Evolutionary conservation across 2,329 filamentous ascomycete species (phyloP), one percentile per base, ranked within the genome.

Genomic region (Orbilia brochopaga): DNA sequence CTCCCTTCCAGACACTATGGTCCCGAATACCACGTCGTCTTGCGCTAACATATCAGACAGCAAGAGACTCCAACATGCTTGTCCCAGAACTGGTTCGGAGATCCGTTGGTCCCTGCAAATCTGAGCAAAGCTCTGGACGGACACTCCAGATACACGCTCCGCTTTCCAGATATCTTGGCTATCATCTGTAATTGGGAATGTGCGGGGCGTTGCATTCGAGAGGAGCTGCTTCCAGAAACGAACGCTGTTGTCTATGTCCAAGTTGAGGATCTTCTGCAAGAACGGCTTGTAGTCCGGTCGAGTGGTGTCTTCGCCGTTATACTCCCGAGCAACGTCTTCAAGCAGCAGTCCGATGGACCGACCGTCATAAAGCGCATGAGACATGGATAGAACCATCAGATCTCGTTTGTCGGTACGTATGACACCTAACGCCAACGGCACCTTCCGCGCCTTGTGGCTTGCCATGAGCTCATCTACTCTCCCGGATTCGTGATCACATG

Each of bases 311-410:
- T 78, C 73, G 2, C 81, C 81, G 2, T 81, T 53, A 73, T 95
- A 96, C 1, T 88, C 86, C n/a, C 79, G 81, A 15, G 83, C 79
- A 0, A 96, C 83, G 76, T 94, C 87, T 48, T 84, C 81, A 75
- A 94, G 91, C 0, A 97, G 79, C 15, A 95, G 80, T 2, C 83
- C 82, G 11, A 97, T 83, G 1, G 92, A 96, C 85, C 88, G 92
- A 0, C 92, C 92, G 77, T 97, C 92, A 75, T 97, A 97, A 19
- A 96, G 82, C 1, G 92, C 91, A 79, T 97, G 92, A 0, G 92
- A 85, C 42, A 96, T 87, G 0, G 91, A 92, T 0, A 97, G 78
- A 2, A 72, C 37, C 60, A 72, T 52, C 6, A 72, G 35, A 19
- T 50, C 54, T 53, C 67, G 51, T 23, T 57, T 52, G 3, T 57